Percentiles rank a stretch among this genome's conserved stretches.
phyloP scores from a whole-genome alignment of 2,329 filamentous ascomycete species.

The Tolypocladium cylindrosporum region DNA sequence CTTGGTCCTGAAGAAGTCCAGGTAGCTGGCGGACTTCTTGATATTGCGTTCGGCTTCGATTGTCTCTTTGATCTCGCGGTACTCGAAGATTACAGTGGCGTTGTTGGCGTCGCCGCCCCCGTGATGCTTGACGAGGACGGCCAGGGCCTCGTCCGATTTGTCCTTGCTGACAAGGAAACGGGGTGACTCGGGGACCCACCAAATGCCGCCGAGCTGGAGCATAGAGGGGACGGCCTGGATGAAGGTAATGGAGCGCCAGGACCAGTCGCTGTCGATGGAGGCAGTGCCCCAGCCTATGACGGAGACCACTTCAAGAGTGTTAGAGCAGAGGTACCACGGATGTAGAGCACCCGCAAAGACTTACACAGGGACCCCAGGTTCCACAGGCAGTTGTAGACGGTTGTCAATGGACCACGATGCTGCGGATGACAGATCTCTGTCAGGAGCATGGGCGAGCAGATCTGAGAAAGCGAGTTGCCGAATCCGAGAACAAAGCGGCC shows the following conservation, averaged over 20 bases:
- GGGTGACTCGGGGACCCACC: constrained; percentile 57
- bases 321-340: not conserved
- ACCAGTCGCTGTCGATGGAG: constrained; percentile 49
- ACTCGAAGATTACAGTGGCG: constrained; percentile 55
- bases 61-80: constrained; percentile 55
- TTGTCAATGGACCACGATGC: constrained; percentile 54
- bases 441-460: constrained; percentile 53
- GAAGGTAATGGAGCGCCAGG: constrained; percentile 57
- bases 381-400: constrained; percentile 61
- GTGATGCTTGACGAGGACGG: constrained; percentile 53
- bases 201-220: constrained; percentile 56
- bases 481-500: constrained; percentile 44
- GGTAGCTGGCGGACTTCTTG: constrained; percentile 39
- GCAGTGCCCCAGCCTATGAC: constrained; percentile 55
- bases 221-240: constrained; percentile 52
- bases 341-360: not conserved
- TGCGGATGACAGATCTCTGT: constrained; percentile 60
- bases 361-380: constrained; percentile 43
- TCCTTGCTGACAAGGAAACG: constrained; percentile 57
- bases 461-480: constrained; percentile 54
- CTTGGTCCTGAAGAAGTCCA: constrained; percentile 50
- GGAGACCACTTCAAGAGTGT: constrained; percentile 32
- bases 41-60: constrained; percentile 45
- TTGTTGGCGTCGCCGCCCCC: constrained; percentile 49
- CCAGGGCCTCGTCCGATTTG: constrained; percentile 49